These are phyloP conservation scores for Nakataea oryzae DNA, from an alignment of 2,329 filamentous ascomycete species.

Conservation along the genomic window DNA sequence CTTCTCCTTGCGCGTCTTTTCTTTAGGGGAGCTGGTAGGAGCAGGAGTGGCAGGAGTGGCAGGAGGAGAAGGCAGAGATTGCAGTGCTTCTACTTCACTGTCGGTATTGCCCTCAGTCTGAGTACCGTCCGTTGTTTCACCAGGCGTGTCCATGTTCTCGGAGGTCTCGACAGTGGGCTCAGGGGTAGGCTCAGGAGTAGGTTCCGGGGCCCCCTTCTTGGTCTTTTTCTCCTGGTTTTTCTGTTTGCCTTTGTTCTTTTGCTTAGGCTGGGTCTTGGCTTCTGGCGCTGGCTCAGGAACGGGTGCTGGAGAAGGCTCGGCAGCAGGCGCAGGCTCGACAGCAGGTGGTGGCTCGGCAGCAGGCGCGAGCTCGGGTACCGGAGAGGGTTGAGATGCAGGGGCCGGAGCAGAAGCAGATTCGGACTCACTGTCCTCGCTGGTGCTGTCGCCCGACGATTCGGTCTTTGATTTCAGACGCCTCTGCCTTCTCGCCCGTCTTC, in stretches of 20 bases:
- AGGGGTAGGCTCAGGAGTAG: background rate
- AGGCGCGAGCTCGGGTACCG: background rate
- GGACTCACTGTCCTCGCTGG: slow-evolving; percentile 1
- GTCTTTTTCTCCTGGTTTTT: slow-evolving; percentile 2
- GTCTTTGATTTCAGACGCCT: slow-evolving; percentile 5
- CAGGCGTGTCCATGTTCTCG: background rate
- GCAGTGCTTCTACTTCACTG: slow-evolving; percentile 8
- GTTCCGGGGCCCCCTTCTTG: slow-evolving; percentile 2
- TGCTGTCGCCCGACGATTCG: slow-evolving; percentile 5
- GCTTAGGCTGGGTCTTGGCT: background rate
- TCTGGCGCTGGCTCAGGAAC: background rate
- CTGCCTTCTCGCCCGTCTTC: slow-evolving; percentile 14
- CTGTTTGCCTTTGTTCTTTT: slow-evolving; percentile 1
- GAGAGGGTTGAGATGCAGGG: no score
- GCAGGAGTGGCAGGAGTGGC: no score
- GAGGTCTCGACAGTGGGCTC: background rate
- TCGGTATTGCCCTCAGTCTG: slow-evolving; percentile 6
- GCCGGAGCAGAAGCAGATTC: background rate
- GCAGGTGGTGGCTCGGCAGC: no score
- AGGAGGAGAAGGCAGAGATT: slow-evolving; percentile 5
- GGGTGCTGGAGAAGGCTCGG: background rate
- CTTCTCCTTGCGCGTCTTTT: slow-evolving; percentile 6
- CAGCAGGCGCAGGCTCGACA: background rate
- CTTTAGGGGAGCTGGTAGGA: background rate
- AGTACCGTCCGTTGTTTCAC: slow-evolving; percentile 1